A percentile compares a stretch with the other conserved stretches of the same genome.
These are phyloP conservation scores for Amylostereum chailletii DNA, from an alignment of 1,284 basidiomycete species.

Conservation along the genomic window DNA sequence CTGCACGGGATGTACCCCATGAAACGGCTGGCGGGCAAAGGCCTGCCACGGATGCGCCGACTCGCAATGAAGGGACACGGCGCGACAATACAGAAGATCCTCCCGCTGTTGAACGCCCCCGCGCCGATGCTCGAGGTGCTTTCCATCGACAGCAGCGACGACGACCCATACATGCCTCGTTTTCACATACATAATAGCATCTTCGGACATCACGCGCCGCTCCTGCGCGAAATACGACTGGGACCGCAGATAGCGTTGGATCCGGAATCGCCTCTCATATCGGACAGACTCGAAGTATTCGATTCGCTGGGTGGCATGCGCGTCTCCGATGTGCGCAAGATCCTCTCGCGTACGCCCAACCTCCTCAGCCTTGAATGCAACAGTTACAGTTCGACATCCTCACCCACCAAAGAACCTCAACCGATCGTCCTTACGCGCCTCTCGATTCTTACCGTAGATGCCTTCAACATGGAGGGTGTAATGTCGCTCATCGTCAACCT, in stretches of 20 bases:
- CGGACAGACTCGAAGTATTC: not conserved
- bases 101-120: not conserved
- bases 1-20: not conserved
- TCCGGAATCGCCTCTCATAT: not conserved
- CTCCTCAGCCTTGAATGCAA: not conserved
- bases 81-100: not conserved
- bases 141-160: not conserved
- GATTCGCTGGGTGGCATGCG: not conserved
- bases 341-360: not conserved
- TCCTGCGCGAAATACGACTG: not conserved
- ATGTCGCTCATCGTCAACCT: too few species aligned
- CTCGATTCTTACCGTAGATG: too few species aligned
- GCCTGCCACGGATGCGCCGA: not conserved
- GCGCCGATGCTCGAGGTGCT: not conserved
- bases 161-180: not conserved
- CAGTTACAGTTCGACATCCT: not conserved
- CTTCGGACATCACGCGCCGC: not conserved
- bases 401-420: not conserved
- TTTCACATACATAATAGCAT: not conserved
- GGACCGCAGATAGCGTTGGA: not conserved
- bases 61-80: not conserved
- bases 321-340: too few species aligned
- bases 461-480: too few species aligned
- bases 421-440: too few species aligned
- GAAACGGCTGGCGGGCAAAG: not conserved